Conservation (phyloP, 805 yeast genomes). For the Saturnispora besseyi region DNA sequence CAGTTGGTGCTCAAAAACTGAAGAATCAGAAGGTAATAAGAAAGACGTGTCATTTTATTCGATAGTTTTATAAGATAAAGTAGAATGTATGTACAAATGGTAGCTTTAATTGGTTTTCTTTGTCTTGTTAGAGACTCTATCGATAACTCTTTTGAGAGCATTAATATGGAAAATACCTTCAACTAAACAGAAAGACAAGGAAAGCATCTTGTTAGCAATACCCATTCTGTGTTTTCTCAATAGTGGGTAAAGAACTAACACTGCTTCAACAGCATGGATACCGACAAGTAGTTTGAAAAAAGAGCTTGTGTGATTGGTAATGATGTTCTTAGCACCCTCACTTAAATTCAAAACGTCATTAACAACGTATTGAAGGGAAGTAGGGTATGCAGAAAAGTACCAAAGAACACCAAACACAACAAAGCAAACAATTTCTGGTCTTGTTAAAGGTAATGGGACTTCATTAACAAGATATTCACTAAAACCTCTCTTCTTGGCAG, state of each 20-base stretch:
- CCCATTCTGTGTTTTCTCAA: constrained; percentile 56
- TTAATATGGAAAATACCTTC: constrained; percentile 52
- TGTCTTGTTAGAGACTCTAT: constrained; percentile 13
- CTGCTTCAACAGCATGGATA: constrained; percentile 46
- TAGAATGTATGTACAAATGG: neutral
- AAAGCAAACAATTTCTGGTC: constrained; percentile 33
- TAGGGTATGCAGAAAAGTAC: constrained; percentile 11
- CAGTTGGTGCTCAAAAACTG: constrained; percentile 31
- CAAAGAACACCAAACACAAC: constrained; percentile 4
- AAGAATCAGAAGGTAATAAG: constrained; percentile 13
- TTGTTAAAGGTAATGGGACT: constrained; percentile 23
- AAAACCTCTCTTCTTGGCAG: constrained; percentile 55
- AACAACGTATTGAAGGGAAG: constrained; percentile 2
- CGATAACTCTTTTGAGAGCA: constrained; percentile 30
- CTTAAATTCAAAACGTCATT: constrained; percentile 8
- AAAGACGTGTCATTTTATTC: constrained; percentile 17
- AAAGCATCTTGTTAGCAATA: constrained; percentile 35
- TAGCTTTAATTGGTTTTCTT: constrained; percentile 1
- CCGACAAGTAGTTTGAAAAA: constrained; percentile 23
- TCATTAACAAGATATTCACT: constrained; percentile 33
- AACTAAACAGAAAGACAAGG: constrained; percentile 44
- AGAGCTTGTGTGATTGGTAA: constrained; percentile 9
- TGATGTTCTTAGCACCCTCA: constrained; percentile 1
- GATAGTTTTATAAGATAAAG: constrained; percentile 6
- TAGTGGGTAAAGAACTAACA: constrained; percentile 39